Base-by-base conservation (phyloP, 2,329 filamentous ascomycete species). In the Onygenales sp. region DNA sequence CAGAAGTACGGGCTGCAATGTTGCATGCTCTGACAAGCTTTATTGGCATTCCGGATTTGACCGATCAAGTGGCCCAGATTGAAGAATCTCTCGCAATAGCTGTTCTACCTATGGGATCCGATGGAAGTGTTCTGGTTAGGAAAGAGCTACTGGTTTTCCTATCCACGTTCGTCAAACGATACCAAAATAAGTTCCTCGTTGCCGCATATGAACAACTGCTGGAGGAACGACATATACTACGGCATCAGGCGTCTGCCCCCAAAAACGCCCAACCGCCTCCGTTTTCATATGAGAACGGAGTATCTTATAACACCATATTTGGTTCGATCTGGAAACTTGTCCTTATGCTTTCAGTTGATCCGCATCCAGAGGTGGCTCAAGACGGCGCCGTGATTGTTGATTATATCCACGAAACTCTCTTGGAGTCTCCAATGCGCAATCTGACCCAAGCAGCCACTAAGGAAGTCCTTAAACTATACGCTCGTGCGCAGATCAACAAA, bases 281-380 rank as follows among this genome's bases (percentile, higher is more conserved):
- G 11, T 51, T 57, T 27, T 53, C 56, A 43, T 58, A 59, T 14
- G 57, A 79, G 2, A 78, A 82, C 44, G 80, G 82, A 1, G 70
- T 88, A 9, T 89, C 91, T 10, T 84, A 88, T 59, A 93, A 95
- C 64, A 95, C 90, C 0, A 87, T 95, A 14, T 96, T 94, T 67
- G 86, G 91, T 33, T 87, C 91, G 1, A 86, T 94, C 57, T 98
- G 93, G 93, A 93, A 95, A 67, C 88, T 96, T 63, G 79, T 94
- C 43, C 76, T 96, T 55, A 88, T 95, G 57, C 78, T 97, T 68
- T 92, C 89, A 44, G 89, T 95, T 14, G 93, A 98, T 65, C 92
- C 93, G 42, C 91, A 96, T 65, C 90, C 92, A 1, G 92, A 97
- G 65, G 88, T 97, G 36, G 87, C 94, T 58, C 81, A 86, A 59